phyloP scores from a whole-genome alignment of 805 yeast species.

The Metschnikowia lunata region DNA sequence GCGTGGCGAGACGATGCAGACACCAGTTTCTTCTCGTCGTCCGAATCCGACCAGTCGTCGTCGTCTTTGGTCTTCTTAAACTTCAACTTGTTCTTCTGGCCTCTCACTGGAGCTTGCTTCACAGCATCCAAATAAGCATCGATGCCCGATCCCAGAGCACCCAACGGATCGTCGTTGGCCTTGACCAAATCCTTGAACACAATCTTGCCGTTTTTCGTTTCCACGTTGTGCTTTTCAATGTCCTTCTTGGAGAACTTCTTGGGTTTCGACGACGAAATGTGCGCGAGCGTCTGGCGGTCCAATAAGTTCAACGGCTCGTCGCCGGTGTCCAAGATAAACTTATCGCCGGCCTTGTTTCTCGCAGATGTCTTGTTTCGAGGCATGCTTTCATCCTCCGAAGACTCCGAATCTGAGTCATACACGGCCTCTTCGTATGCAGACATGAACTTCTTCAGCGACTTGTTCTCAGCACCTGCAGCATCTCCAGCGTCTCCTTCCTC shows the following conservation, averaged over 20 bases:
- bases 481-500: constrained; percentile 42
- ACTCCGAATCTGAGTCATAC: constrained; percentile 61
- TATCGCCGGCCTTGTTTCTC: constrained; percentile 36
- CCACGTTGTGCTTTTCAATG: constrained; percentile 29
- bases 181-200: constrained; percentile 52
- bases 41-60: constrained; percentile 47
- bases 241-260: constrained; percentile 48
- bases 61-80: constrained; percentile 63
- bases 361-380: constrained; percentile 17
- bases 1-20: constrained; percentile 1
- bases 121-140: constrained; percentile 94
- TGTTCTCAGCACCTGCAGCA: constrained; percentile 18
- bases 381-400: constrained; percentile 35
- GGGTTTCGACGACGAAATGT: constrained; percentile 86
- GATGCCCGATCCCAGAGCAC: constrained; percentile 52
- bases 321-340: constrained; percentile 72
- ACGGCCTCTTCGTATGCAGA: constrained; percentile 93
- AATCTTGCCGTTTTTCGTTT: constrained; percentile 61
- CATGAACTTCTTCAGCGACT: constrained; percentile 48
- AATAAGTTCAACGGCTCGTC: constrained; percentile 83
- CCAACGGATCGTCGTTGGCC: constrained; percentile 41
- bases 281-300: constrained; percentile 79
- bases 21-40: constrained; percentile 25
- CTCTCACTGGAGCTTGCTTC: constrained; percentile 87
- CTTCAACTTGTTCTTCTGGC: constrained; percentile 87